Percentiles rank a stretch among this genome's conserved stretches.
Conservation (phyloP, 2,329 filamentous ascomycete species). For the Penicillium occitanis region DNA sequence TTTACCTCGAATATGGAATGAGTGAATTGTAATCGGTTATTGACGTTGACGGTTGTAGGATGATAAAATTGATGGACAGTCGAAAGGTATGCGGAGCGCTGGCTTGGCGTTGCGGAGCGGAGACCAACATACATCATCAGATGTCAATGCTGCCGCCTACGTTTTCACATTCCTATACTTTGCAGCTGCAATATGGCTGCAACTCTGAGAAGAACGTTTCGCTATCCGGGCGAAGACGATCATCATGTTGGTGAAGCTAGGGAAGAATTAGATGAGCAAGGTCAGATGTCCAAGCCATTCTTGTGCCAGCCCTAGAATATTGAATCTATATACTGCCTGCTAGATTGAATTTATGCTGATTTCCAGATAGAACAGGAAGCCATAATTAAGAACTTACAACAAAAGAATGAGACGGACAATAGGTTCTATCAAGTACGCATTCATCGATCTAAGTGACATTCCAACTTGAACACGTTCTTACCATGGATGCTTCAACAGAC, state of each 20-base stretch:
- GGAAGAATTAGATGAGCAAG: slow-evolving; percentile 73
- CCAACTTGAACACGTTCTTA: slow-evolving; percentile 5
- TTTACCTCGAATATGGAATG: too few relatives aligned
- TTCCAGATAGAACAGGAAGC: slow-evolving; percentile 41
- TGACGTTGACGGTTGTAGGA: neutral
- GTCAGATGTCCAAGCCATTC: slow-evolving; percentile 39
- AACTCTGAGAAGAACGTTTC: slow-evolving; percentile 72
- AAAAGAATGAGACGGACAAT: slow-evolving; percentile 41
- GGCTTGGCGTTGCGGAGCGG: slow-evolving; percentile 19
- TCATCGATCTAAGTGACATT: neutral
- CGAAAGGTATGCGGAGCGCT: slow-evolving; percentile 4
- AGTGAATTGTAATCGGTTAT: neutral
- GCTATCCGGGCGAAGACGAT: slow-evolving; percentile 62
- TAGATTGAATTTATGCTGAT: slow-evolving; percentile 11
- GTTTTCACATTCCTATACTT: neutral
- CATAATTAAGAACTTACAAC: slow-evolving; percentile 39
- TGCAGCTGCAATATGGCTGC: slow-evolving; percentile 44
- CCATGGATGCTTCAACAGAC: slow-evolving; percentile 26
- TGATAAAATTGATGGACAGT: neutral
- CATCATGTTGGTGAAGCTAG: slow-evolving; percentile 45
- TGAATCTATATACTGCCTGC: neutral
- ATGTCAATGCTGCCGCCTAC: neutral
- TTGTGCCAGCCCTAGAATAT: neutral
- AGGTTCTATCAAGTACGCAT: slow-evolving; percentile 41
- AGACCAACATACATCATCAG: slow-evolving; percentile 3